These are phyloP conservation scores for Phaffia rhodozyma DNA, from an alignment of 1,284 basidiomycete genomes.

Conservation along the genomic window DNA sequence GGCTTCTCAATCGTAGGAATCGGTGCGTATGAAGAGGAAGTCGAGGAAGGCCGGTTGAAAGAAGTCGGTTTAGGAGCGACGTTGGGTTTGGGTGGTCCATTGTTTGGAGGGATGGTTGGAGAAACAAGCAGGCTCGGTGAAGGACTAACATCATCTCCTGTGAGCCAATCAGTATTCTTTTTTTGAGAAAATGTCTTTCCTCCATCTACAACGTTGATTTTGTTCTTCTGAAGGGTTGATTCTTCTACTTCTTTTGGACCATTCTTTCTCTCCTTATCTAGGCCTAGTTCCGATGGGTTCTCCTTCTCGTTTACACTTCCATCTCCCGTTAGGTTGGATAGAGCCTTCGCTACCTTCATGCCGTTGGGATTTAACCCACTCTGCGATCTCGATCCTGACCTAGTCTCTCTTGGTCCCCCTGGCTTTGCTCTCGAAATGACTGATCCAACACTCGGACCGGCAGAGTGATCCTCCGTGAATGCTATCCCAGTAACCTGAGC, in stretches of 20 bases:
- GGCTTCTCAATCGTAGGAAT: not conserved
- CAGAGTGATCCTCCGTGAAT: too few species aligned
- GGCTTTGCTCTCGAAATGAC: too few species aligned
- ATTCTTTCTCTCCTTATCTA: not conserved
- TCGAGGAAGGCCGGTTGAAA: not conserved
- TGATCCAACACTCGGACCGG: too few species aligned
- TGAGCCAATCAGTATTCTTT: not conserved
- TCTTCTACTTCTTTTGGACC: too few species aligned
- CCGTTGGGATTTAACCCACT: too few species aligned
- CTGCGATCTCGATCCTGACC: too few species aligned
- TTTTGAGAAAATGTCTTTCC: not conserved
- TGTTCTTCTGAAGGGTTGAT: not conserved
- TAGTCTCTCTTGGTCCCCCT: too few species aligned
- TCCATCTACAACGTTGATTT: not conserved
- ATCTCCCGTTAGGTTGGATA: too few species aligned
- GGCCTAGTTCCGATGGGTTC: too few species aligned
- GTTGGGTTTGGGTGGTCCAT: not conserved
- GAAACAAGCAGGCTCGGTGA: not conserved
- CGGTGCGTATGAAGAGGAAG: not conserved
- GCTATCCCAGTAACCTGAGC: too few species aligned
- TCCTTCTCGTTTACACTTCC: too few species aligned
- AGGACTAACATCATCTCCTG: not conserved
- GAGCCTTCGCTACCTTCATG: too few species aligned
- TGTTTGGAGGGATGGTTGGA: not conserved
- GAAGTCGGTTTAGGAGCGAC: constrained; percentile 5